Conservation (phyloP, 495 filamentous ascomycete genomes). For the Zalerion maritima region DNA sequence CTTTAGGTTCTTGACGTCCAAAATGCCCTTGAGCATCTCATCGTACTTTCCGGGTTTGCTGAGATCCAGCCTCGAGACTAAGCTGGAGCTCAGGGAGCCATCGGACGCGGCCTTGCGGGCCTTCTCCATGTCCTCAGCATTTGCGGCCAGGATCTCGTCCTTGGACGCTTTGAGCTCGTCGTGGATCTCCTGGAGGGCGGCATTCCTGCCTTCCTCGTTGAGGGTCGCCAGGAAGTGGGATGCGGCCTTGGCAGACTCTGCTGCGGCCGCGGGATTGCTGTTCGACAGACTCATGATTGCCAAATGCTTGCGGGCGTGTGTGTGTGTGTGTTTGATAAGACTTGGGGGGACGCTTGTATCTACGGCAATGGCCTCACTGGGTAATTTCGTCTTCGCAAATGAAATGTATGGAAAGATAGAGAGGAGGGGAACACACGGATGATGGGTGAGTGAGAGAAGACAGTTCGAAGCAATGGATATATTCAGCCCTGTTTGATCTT, state of each 20-base stretch:
- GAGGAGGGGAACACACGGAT: no score
- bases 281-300: conserved; percentile 59
- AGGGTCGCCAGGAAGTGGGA: conserved; percentile 56
- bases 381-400: no score
- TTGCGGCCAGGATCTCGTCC: conserved; percentile 69
- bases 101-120: conserved; percentile 57
- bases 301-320: no score
- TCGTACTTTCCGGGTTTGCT: conserved; percentile 81
- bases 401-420: no score
- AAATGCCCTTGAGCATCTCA: conserved; percentile 91
- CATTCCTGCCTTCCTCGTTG: conserved; percentile 52
- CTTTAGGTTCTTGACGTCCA: conserved; percentile 71
- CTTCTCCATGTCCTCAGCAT: conserved; percentile 60
- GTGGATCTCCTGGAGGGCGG: conserved; percentile 72
- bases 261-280: conserved; percentile 49
- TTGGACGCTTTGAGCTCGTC: conserved; percentile 49
- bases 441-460: no score
- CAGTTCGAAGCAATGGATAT: no score
- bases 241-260: conserved; percentile 52
- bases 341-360: no score
- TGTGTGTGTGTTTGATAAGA: no score
- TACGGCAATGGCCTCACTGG: no score
- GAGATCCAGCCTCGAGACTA: conserved; percentile 84
- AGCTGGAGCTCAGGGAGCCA: conserved; percentile 64
- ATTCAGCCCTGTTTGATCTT: no score